These are phyloP conservation scores for Cercospora beticola DNA, from an alignment of 2,329 filamentous ascomycete species.

Conservation along the genomic window DNA sequence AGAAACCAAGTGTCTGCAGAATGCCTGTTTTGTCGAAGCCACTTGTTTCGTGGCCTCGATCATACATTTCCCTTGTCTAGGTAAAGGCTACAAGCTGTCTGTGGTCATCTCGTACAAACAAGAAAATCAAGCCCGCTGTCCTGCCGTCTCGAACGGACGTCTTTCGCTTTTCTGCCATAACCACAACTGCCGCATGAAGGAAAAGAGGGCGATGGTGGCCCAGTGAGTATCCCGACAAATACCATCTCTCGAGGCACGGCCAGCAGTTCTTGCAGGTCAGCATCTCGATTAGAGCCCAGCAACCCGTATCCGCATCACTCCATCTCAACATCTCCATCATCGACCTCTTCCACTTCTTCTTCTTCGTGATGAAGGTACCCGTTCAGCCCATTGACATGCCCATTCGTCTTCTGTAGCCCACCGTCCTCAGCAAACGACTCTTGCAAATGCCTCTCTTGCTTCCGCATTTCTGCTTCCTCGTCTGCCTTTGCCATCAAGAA, in stretches of 20 bases:
- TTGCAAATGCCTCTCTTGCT: slow-evolving; percentile 15
- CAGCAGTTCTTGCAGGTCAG: background rate
- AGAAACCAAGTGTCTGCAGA: background rate
- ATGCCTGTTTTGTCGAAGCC: background rate
- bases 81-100: background rate
- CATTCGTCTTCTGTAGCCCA: slow-evolving; percentile 10
- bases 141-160: background rate
- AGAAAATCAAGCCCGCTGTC: background rate
- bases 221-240: background rate
- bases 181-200: background rate
- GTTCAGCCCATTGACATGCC: slow-evolving; percentile 3
- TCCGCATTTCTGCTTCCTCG: slow-evolving; percentile 11
- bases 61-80: background rate
- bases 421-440: slow-evolving; percentile 12
- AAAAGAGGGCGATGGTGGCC: background rate
- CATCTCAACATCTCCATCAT: slow-evolving; percentile 10
- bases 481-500: slow-evolving; percentile 4
- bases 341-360: background rate
- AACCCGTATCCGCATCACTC: background rate
- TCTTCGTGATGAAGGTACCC: background rate
- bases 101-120: background rate
- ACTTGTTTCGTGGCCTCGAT: background rate
- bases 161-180: background rate
- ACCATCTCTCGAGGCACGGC: background rate
- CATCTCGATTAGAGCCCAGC: background rate